Percentiles rank a stretch among this genome's conserved stretches.
Conservation (phyloP, 2,329 filamentous ascomycete species). For the Beauveria caledonica region DNA sequence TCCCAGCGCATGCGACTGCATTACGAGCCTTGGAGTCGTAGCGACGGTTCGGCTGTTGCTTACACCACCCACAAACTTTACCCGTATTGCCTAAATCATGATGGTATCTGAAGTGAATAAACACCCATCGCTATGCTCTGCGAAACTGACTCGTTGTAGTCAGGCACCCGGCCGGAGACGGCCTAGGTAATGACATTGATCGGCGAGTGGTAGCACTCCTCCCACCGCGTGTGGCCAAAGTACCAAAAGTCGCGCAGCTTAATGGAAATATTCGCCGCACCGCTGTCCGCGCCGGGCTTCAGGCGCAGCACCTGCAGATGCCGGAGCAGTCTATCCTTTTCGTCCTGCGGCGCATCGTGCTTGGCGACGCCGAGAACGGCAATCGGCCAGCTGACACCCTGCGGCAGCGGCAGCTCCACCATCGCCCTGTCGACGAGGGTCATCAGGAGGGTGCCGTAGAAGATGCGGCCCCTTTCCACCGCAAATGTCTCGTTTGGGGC, state of each 20-base stretch:
- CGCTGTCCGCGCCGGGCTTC: conserved; percentile 3
- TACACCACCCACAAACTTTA: neutral
- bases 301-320: neutral
- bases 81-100: neutral
- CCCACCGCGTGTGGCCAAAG: conserved; percentile 4
- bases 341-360: neutral
- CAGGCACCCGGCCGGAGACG: neutral
- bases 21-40: neutral
- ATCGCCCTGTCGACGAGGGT: neutral
- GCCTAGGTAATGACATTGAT: conserved; percentile 6
- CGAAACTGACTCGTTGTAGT: neutral
- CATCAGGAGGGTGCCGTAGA: neutral
- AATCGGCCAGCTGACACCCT: conserved; percentile 5
- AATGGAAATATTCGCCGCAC: neutral
- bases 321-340: neutral
- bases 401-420: neutral
- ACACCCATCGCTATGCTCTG: neutral
- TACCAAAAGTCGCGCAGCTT: conserved; percentile 9
- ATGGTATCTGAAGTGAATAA: neutral
- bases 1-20: neutral
- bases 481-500: neutral
- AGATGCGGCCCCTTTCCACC: neutral
- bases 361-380: conserved; percentile 2
- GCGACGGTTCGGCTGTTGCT: neutral
- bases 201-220: conserved; percentile 4